Percentiles rank a stretch among this genome's conserved stretches.
These are phyloP conservation scores for Gossypium sturtianum DNA, from an alignment of 345 rosid genomes.

Conservation along the genomic window DNA sequence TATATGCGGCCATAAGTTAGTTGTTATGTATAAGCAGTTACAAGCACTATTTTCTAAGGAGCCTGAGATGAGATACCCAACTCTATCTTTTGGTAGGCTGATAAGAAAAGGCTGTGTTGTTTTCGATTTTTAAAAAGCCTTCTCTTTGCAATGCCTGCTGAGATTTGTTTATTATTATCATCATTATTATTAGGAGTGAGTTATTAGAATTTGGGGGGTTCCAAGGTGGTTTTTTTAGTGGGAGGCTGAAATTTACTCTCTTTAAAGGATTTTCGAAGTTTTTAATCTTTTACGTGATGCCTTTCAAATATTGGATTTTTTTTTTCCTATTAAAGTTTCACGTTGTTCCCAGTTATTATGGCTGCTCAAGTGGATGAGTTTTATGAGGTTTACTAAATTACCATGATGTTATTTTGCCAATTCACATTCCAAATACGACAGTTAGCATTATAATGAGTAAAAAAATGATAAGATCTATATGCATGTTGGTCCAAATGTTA, in stretches of 20 bases:
- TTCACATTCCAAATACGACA: too few species aligned
- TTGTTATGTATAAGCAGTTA: slow-evolving; percentile 15
- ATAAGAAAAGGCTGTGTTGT: neutral
- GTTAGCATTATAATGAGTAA: too few species aligned
- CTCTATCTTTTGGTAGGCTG: slow-evolving; percentile 7
- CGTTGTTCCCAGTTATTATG: too few species aligned
- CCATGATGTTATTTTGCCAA: too few species aligned
- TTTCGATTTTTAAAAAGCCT: slow-evolving; percentile 18
- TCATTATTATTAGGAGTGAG: slow-evolving; percentile 8
- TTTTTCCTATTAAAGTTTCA: too few species aligned
- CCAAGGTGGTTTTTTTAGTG: neutral
- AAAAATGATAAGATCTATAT: too few species aligned
- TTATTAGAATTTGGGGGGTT: slow-evolving; percentile 1
- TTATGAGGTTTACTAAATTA: too few species aligned
- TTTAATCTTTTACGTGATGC: too few species aligned
- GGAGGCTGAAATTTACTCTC: neutral
- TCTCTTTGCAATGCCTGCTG: slow-evolving; percentile 5
- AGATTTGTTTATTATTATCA: slow-evolving; percentile 2
- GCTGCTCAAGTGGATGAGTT: too few species aligned
- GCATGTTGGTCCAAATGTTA: too few species aligned
- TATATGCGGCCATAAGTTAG: neutral
- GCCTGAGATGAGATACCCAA: neutral
- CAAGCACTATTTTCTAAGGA: neutral
- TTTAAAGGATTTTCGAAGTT: neutral
- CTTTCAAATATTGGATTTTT: too few species aligned